phyloP scores from a whole-genome alignment of 768 basidiomycete genomes.

The Cystobasidium tubakii region DNA sequence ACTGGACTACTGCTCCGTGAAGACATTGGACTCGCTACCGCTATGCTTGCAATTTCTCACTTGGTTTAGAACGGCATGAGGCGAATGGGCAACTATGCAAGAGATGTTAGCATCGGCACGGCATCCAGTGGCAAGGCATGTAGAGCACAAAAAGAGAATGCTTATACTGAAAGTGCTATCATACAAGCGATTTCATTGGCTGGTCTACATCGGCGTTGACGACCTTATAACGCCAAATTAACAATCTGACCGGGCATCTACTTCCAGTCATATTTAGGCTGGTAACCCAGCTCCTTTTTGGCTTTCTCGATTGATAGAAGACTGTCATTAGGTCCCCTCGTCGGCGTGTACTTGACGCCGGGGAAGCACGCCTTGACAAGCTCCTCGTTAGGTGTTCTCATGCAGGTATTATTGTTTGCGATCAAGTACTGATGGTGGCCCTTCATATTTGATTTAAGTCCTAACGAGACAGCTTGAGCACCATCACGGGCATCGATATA shows the following conservation, averaged over 20 bases:
- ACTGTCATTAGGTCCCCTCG: constrained; percentile 36
- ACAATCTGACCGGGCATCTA: not conserved
- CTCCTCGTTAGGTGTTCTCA: constrained; percentile 40
- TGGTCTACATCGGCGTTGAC: too few relatives aligned
- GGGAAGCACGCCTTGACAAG: constrained; percentile 42
- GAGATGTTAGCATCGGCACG: too few relatives aligned
- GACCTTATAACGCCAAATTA: too few relatives aligned
- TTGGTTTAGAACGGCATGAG: not conserved
- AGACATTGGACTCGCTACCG: constrained; percentile 1
- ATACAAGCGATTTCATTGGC: too few relatives aligned
- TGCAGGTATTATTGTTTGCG: constrained; percentile 44
- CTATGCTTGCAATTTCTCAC: not conserved
- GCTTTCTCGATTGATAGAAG: constrained; percentile 44
- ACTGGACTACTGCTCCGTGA: not conserved
- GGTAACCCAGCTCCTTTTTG: constrained; percentile 43
- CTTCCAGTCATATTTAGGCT: constrained; percentile 42
- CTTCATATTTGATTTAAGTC: constrained; percentile 35
- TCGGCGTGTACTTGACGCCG: constrained; percentile 38
- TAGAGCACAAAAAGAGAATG: too few relatives aligned
- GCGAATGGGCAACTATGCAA: not conserved
- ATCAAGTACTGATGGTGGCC: constrained; percentile 45
- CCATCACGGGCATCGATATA: constrained; percentile 45
- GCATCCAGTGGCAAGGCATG: too few relatives aligned
- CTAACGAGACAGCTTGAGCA: constrained; percentile 38
- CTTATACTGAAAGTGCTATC: too few relatives aligned